A percentile compares a stretch with the other conserved stretches of the same genome.
Evolutionary conservation across 441 rosid genomes (phyloP).

Genomic region (Adansonia grandidieri): DNA sequence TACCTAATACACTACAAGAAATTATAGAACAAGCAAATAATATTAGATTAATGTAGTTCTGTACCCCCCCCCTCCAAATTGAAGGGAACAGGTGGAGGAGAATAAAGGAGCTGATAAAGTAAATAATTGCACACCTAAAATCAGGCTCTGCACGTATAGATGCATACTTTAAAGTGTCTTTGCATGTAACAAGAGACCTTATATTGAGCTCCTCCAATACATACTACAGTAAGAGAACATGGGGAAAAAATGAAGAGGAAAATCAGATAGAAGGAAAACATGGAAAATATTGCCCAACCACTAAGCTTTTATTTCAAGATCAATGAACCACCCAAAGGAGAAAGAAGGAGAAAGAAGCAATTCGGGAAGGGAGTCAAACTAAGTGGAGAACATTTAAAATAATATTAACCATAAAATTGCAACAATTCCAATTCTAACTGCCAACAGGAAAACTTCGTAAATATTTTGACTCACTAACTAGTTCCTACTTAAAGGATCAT

Average conservation of each 20-base stretch:
- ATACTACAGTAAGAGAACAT: slow-evolving; percentile 60
- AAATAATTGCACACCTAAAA: slow-evolving; percentile 63
- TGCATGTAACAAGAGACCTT: slow-evolving; percentile 77
- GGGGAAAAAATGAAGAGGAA: slow-evolving; percentile 18
- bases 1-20: slow-evolving; percentile 70
- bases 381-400: neutral
- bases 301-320: neutral
- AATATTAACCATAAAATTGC: slow-evolving; percentile 20
- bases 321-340: neutral
- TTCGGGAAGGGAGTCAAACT: neutral
- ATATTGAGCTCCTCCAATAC: slow-evolving; percentile 94
- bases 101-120: slow-evolving; percentile 5
- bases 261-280: slow-evolving; percentile 8
- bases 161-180: slow-evolving; percentile 84
- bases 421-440: slow-evolving; percentile 1
- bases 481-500: slow-evolving; percentile 14
- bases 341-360: neutral
- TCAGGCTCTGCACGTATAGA: slow-evolving; percentile 95
- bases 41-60: slow-evolving; percentile 23
- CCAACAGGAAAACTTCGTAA: neutral
- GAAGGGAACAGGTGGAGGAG: neutral
- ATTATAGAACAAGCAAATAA: slow-evolving; percentile 7
- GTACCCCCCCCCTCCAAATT: slow-evolving; percentile 7
- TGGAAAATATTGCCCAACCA: neutral
- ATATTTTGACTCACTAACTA: neutral